phyloP scores from a whole-genome alignment of 73 alveolate species.

The Tetrahymena malaccensis region DNA sequence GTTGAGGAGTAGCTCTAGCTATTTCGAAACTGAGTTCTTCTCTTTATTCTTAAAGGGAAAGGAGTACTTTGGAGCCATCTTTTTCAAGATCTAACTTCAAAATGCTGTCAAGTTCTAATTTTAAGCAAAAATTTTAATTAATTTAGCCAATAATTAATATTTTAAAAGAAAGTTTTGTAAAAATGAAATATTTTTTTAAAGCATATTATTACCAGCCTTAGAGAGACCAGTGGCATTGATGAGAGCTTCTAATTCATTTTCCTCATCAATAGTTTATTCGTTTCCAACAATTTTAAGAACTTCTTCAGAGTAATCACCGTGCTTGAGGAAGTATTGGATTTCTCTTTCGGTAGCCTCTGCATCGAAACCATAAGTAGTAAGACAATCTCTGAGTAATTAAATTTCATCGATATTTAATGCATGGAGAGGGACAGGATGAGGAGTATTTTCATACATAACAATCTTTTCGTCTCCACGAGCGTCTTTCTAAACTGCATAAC shows the following conservation, averaged over 20 bases:
- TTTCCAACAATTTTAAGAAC: background rate
- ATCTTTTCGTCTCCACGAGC: background rate
- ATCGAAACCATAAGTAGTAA: background rate
- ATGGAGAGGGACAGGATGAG: background rate
- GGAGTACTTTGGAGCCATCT: background rate
- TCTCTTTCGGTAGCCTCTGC: background rate
- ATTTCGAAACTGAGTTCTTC: background rate
- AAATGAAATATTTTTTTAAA: too few species aligned
- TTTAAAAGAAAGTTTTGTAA: too few species aligned
- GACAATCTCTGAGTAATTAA: background rate
- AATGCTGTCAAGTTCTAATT: background rate
- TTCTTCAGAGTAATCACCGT: background rate
- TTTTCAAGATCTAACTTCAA: background rate
- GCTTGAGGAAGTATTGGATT: background rate
- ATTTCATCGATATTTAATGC: background rate
- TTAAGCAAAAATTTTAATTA: background rate
- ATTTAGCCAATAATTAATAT: too few species aligned
- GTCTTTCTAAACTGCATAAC: background rate
- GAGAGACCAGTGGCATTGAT: background rate
- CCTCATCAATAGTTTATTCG: background rate
- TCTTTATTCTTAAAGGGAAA: background rate
- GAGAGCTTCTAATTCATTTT: background rate
- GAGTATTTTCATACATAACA: background rate
- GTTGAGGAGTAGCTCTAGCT: background rate
- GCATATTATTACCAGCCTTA: background rate